Evolutionary conservation across 2,329 filamentous ascomycete species (phyloP), one percentile per base, ranked within the genome.

Genomic region (Torrubiellomyces zombiae): DNA sequence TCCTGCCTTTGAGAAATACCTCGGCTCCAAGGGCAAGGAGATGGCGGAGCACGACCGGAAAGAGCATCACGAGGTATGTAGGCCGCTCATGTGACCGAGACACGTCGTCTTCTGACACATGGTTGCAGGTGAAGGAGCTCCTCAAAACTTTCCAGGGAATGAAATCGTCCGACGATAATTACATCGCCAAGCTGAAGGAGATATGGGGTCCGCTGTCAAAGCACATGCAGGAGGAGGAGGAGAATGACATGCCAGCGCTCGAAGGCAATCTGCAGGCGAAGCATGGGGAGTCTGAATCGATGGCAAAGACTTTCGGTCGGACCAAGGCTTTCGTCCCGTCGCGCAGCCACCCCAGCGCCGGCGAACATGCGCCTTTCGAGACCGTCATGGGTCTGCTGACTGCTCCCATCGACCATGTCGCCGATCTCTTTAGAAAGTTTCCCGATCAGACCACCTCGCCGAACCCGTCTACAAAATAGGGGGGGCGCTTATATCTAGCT

Each of bases 251-350:
- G 1, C 56, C 56, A 0, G 47, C 47, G 7, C 48, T 69, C 1
- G 63, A 70, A 34, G 28, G 45, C 2, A 39, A 45, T 1, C 40
- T 69, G 2, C 16, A 30, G 12, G 35, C 44, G 0, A 28, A 43
- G 0, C 46, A 51, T 4, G 34, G 28, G 13, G 36, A 38, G 6
- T 55, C 51, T 1, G 39, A 52, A 14, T 27, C 36, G 1, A 31
- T 63, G 21, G 50, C 54, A 3, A 46, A 35, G 5, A 56, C 46
- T 11, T 68, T 70, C 31, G 43, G 36, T 3, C 50, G 58, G 3
- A 69, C 63, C 6, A 71, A 70, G 45, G 42, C 44, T 14, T 62
- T 71, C 35, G 56, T 60, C 2, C 64, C 64, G 1, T 53, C 58
- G 2, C 53, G 59, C 14, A 58, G 55, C 18, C 64, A 68, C 38